Percentiles rank a stretch among this genome's conserved stretches.
phyloP scores from a whole-genome alignment of 345 rosid genomes.

The Chamaenerion angustifolium region DNA sequence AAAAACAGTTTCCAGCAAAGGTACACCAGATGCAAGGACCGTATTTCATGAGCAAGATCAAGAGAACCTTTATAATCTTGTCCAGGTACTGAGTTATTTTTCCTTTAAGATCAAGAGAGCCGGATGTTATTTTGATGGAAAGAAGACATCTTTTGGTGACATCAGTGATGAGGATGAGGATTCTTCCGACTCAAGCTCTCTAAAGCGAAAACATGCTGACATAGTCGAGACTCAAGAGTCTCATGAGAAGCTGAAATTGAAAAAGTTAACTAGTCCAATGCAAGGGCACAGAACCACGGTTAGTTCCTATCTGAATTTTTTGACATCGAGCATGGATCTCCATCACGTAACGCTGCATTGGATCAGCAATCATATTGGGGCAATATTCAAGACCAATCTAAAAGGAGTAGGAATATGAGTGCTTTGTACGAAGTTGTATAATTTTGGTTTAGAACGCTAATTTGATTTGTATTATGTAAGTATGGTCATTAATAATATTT shows the following conservation, averaged over 20 bases:
- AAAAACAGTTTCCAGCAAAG: slow-evolving; percentile 23
- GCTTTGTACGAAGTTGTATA: too few relatives aligned
- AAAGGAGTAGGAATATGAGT: too few relatives aligned
- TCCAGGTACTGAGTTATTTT: slow-evolving; percentile 55
- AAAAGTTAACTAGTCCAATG: slow-evolving; percentile 12
- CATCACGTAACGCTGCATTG: too few relatives aligned
- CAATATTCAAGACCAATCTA: slow-evolving; percentile 17
- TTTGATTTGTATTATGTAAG: too few relatives aligned
- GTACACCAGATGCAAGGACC: slow-evolving; percentile 24
- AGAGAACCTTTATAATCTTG: slow-evolving; percentile 91
- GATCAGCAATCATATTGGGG: too few relatives aligned
- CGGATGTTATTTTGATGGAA: slow-evolving; percentile 65
- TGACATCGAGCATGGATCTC: too few relatives aligned
- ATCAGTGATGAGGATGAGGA: slow-evolving; percentile 31
- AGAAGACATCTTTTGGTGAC: slow-evolving; percentile 48
- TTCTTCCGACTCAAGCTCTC: slow-evolving; percentile 12
- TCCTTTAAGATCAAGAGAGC: too few relatives aligned
- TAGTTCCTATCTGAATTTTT: too few relatives aligned
- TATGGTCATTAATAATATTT: too few relatives aligned
- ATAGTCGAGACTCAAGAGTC: slow-evolving; percentile 9
- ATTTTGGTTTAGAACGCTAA: too few relatives aligned
- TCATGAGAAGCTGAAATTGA: slow-evolving; percentile 47
- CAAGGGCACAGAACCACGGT: too few relatives aligned
- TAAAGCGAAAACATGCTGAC: slow-evolving; percentile 21
- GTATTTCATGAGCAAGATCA: too few relatives aligned